Evolutionary conservation across 495 filamentous ascomycete species (phyloP).

Genomic region (Pyronema domesticum): DNA sequence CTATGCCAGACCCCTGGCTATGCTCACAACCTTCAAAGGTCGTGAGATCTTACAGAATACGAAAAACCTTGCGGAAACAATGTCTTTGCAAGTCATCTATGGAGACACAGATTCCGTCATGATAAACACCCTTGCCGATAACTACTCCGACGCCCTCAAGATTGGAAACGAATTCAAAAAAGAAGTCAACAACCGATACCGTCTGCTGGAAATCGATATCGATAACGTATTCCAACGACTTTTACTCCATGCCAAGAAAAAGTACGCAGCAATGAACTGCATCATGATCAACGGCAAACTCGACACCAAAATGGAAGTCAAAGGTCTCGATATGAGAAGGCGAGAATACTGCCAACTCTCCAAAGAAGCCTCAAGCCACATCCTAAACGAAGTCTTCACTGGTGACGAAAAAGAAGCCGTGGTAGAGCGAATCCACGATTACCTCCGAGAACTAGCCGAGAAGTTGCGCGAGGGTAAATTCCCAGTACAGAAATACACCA

Average conservation of each 20-base stretch:
- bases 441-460: slow-evolving; percentile 59
- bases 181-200: slow-evolving; percentile 76
- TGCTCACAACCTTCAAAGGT: slow-evolving; percentile 92
- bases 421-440: slow-evolving; percentile 77
- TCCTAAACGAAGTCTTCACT: slow-evolving; percentile 81
- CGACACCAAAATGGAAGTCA: slow-evolving; percentile 88
- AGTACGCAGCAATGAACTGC: slow-evolving; percentile 94
- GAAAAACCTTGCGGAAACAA: slow-evolving; percentile 82
- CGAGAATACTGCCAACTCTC: slow-evolving; percentile 90
- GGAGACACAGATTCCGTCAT: slow-evolving; percentile 99
- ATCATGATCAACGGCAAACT: slow-evolving; percentile 77
- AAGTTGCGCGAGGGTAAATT: slow-evolving; percentile 68
- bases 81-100: slow-evolving; percentile 80
- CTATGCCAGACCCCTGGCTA: slow-evolving; percentile 83
- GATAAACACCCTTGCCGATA: slow-evolving; percentile 97
- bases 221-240: slow-evolving; percentile 93
- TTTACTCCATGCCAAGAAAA: slow-evolving; percentile 93
- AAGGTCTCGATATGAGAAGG: slow-evolving; percentile 92
- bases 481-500: slow-evolving; percentile 73
- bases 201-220: slow-evolving; percentile 86
- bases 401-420: slow-evolving; percentile 83
- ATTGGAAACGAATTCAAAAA: slow-evolving; percentile 51
- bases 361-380: slow-evolving; percentile 76
- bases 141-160: slow-evolving; percentile 43
- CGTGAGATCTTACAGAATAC: slow-evolving; percentile 93